Conservation (phyloP, 2,329 filamentous ascomycete genomes). For the Helotiales sp. region DNA sequence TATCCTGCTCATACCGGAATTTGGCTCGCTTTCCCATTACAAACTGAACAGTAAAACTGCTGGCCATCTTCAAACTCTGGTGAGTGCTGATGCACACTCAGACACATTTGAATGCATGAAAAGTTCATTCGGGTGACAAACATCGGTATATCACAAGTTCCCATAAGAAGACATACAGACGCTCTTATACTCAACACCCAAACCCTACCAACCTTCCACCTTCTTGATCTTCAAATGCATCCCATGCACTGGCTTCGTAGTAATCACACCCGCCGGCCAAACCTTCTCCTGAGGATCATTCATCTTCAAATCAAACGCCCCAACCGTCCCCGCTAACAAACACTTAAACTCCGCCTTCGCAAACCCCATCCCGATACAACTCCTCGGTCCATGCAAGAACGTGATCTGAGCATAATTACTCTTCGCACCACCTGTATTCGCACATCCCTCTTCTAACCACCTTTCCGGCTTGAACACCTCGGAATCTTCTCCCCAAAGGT, state of each 20-base stretch:
- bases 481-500: slow-evolving; percentile 75
- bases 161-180: no score
- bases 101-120: no score
- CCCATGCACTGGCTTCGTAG: slow-evolving; percentile 2
- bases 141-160: no score
- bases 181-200: no score
- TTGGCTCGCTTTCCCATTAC: no score
- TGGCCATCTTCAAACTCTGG: no score
- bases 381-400: slow-evolving; percentile 80
- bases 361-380: slow-evolving; percentile 79
- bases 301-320: slow-evolving; percentile 4
- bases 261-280: slow-evolving; percentile 5
- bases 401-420: slow-evolving; percentile 77
- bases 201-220: slow-evolving; percentile 1
- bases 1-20: no score
- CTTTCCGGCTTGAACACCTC: slow-evolving; percentile 73
- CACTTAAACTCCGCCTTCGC: slow-evolving; percentile 81
- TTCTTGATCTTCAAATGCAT: slow-evolving; percentile 4
- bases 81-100: no score
- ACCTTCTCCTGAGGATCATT: slow-evolving; percentile 1
- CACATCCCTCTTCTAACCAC: slow-evolving; percentile 53
- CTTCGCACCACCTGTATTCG: slow-evolving; percentile 61
- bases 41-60: no score
- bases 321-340: slow-evolving; percentile 59
- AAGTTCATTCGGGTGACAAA: no score